Evolutionary conservation across 129 eudicot species (phyloP), one percentile per base, ranked within the genome.

Genomic region (Scalesia atractyloides): DNA sequence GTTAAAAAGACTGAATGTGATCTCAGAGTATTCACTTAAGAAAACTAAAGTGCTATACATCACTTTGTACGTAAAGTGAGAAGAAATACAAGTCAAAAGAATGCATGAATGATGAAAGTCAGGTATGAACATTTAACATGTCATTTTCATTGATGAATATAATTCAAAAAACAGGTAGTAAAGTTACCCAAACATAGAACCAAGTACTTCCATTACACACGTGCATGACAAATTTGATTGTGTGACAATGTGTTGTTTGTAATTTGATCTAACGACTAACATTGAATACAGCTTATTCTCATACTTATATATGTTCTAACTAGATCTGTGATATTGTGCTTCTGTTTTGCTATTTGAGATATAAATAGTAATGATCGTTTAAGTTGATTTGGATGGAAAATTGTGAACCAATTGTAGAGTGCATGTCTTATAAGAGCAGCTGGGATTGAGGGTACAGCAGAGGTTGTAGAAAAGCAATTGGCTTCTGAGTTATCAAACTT

Each of bases 361-460:
- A 46, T 36, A 13, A 36, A 69, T 33, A 22, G 54, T 17, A 63
- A 2, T 58, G 34, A 57, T 48, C 26, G 59, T 69, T n/a, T 11
- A 60, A 60, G 43, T 51, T 74, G 11, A 68, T 44, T 50, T 68
- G 57, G 52, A 62, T 68, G 58, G 26, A 69, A 64, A 54, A 11
- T 44, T 77, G 69, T 78, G 74, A 62, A 41, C 73, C 36, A 57
- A 74, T 50, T 75, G 69, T 71, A 93, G 98, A 86, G 98, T 82
- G 98, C 98, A 68, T 93, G 98, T 73, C 86, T 74, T 74, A 78
- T 93, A 93, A 88, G 97, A 73, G 33, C 79, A 62, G 79, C 97
- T 7, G 97, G 97, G 67, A 86, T 93, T 30, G 97, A 84, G 82
- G 89, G 82, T 74, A 86, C 95, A 11, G 97, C 98, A 59, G 98